Evolutionary conservation across 495 filamentous ascomycete species (phyloP).

Genomic region (Aspergillus affinis): DNA sequence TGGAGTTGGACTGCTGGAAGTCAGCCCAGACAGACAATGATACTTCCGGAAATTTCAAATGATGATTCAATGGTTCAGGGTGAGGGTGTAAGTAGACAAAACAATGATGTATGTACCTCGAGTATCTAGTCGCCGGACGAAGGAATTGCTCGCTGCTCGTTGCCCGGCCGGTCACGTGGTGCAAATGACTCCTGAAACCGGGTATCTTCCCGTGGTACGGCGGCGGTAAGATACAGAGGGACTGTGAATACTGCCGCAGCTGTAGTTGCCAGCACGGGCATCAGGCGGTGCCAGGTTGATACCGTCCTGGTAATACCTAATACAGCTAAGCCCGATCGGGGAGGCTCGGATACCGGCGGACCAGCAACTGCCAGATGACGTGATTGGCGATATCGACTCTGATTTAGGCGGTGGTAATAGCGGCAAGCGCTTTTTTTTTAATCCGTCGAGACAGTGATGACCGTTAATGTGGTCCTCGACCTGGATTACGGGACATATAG

Average conservation of each 20-base stretch:
- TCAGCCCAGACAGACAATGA: background rate
- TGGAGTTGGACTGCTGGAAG: too few species aligned
- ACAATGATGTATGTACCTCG: background rate
- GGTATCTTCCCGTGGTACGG: background rate
- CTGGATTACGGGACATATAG: too few species aligned
- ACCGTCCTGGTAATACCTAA: background rate
- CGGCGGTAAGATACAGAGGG: slow-evolving; percentile 10
- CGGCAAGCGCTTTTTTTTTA: slow-evolving; percentile 3
- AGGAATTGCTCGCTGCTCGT: background rate
- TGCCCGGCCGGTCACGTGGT: background rate
- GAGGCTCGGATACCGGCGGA: slow-evolving; percentile 14
- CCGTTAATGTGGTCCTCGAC: too few species aligned
- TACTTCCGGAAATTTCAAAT: background rate
- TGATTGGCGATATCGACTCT: slow-evolving; percentile 14
- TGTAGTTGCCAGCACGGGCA: slow-evolving; percentile 19
- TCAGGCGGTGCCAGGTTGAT: background rate
- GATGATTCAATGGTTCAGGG: background rate
- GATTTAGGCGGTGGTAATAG: slow-evolving; percentile 17
- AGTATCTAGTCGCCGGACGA: too few species aligned
- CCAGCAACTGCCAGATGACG: slow-evolving; percentile 7
- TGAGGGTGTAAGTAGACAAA: background rate
- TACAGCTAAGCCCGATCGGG: too few species aligned
- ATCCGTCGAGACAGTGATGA: too few species aligned
- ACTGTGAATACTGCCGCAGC: slow-evolving; percentile 9
- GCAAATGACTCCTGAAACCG: background rate